These are phyloP conservation scores for Sechiopsis laciniata DNA, from an alignment of 306 rosid species.

Conservation along the genomic window DNA sequence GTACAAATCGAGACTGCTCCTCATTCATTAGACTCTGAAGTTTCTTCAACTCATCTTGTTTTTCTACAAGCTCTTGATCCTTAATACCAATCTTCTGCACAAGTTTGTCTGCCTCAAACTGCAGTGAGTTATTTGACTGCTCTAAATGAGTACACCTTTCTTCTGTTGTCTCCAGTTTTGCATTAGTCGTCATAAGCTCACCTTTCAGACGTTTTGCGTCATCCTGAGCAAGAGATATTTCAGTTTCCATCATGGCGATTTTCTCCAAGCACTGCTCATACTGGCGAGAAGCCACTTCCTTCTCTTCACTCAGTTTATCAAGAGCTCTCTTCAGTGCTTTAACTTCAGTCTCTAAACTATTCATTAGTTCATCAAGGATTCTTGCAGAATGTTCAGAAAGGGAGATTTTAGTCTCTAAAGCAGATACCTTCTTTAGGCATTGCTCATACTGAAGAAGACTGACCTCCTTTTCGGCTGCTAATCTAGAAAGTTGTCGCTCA, in stretches of 20 bases:
- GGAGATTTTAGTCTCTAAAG: constrained; percentile 60
- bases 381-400: constrained; percentile 62
- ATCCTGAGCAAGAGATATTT: constrained; percentile 55
- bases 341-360: constrained; percentile 53
- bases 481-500: constrained; percentile 48
- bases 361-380: constrained; percentile 52
- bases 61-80: constrained; percentile 73
- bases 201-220: constrained; percentile 40
- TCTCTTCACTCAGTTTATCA: constrained; percentile 48
- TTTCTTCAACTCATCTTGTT: constrained; percentile 58
- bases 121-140: constrained; percentile 64
- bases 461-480: constrained; percentile 66
- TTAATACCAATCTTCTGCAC: constrained; percentile 58
- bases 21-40: constrained; percentile 63
- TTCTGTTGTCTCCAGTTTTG: constrained; percentile 52
- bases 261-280: constrained; percentile 65
- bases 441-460: constrained; percentile 48
- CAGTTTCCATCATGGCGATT: constrained; percentile 59
- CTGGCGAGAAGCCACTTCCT: constrained; percentile 47
- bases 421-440: constrained; percentile 62
- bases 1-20: constrained; percentile 62
- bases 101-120: constrained; percentile 56
- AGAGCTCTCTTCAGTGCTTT: constrained; percentile 47
- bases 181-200: constrained; percentile 48
- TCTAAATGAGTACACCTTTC: constrained; percentile 51